These are phyloP conservation scores for Wickerhamomyces xylosicus DNA, from an alignment of 805 yeast genomes.

Conservation along the genomic window DNA sequence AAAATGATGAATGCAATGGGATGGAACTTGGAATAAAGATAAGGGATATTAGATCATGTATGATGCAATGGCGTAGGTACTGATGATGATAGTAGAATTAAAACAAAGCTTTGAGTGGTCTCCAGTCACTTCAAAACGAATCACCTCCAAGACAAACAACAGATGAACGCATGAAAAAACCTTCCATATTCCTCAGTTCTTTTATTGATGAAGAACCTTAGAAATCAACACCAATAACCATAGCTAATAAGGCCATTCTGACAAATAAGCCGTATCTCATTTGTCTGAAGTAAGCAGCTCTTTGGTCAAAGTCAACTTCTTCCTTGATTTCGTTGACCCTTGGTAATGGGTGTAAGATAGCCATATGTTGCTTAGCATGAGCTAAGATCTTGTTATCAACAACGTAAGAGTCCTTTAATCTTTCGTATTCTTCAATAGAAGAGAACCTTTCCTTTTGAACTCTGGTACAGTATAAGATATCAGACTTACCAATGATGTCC, in stretches of 20 bases:
- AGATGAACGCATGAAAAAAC: not conserved
- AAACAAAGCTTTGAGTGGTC: constrained; percentile 10
- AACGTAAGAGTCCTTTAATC: constrained; percentile 83
- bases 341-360: constrained; percentile 98
- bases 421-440: constrained; percentile 65
- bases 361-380: constrained; percentile 96
- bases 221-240: constrained; percentile 94
- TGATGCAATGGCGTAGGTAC: not conserved
- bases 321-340: constrained; percentile 93
- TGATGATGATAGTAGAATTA: not conserved
- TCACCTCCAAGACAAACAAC: not conserved
- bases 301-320: constrained; percentile 98
- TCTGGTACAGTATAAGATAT: constrained; percentile 95
- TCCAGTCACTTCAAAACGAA: constrained; percentile 12
- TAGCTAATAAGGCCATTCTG: constrained; percentile 96
- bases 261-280: constrained; percentile 97
- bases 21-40: no score
- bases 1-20: not conserved
- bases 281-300: constrained; percentile 99
- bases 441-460: constrained; percentile 94
- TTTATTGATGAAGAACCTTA: constrained; percentile 17
- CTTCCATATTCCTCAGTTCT: not conserved
- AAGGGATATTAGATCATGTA: not conserved
- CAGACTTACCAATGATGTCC: constrained; percentile 81
- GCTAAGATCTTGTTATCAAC: constrained; percentile 87